A percentile compares a stretch with the other conserved stretches of the same genome.
Evolutionary conservation across 1,284 basidiomycete species (phyloP).

Genomic region (Naganishia albida): DNA sequence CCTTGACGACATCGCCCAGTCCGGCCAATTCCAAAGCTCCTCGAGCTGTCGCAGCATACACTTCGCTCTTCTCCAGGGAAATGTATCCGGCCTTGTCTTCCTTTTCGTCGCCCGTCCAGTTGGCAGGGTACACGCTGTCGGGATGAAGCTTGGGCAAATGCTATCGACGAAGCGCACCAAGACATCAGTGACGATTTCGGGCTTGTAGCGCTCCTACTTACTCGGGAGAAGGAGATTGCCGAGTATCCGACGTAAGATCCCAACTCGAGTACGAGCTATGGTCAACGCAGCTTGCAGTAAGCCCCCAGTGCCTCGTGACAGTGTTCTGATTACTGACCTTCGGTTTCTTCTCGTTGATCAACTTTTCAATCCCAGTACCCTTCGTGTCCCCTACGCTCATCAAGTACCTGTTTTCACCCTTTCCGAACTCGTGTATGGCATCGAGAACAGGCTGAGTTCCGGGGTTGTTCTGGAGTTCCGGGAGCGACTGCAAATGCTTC

Average conservation of each 20-base stretch:
- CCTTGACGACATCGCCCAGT: conserved; percentile 43
- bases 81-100: conserved; percentile 45
- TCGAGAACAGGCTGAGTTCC: conserved; percentile 45
- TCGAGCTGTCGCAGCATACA: conserved; percentile 43
- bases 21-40: conserved; percentile 44
- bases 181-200: neutral
- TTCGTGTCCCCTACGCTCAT: conserved; percentile 50
- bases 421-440: conserved; percentile 48
- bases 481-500: conserved; percentile 41
- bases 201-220: conserved; percentile 31
- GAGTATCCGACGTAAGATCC: conserved; percentile 49
- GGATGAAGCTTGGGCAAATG: conserved; percentile 42
- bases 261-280: conserved; percentile 45
- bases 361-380: conserved; percentile 42
- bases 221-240: conserved; percentile 45
- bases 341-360: conserved; percentile 43
- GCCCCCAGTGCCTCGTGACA: too few relatives aligned
- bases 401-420: conserved; percentile 46
- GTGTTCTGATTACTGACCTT: conserved; percentile 39
- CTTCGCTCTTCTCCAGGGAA: conserved; percentile 45
- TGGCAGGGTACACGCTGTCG: conserved; percentile 37
- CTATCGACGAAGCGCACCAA: conserved; percentile 22
- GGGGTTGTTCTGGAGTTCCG: conserved; percentile 35
- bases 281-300: neutral
- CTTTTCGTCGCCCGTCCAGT: conserved; percentile 38